Conservation (phyloP, 2,329 filamentous ascomycete species). For the Thelonectria rubi region DNA sequence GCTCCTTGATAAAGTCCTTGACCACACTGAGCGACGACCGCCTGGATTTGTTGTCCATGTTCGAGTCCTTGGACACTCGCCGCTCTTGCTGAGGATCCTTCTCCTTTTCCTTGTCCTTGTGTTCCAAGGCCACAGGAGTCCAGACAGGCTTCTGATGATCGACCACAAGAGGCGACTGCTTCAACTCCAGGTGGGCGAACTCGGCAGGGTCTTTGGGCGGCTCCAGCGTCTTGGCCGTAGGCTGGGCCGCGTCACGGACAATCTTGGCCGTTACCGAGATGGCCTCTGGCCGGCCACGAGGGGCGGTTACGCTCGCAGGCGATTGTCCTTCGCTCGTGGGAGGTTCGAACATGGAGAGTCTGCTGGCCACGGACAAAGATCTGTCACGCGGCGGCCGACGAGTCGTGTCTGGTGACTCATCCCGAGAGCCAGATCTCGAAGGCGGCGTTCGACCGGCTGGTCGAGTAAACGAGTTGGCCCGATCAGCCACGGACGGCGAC, state of each 20-base stretch:
- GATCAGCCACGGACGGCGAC: conserved; percentile 57
- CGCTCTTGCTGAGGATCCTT: conserved; percentile 57
- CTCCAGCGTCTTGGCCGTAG: conserved; percentile 53
- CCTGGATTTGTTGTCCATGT: conserved; percentile 53
- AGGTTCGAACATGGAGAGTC: conserved; percentile 64
- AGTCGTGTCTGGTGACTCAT: conserved; percentile 57
- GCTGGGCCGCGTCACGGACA: conserved; percentile 69
- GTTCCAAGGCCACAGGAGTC: conserved; percentile 42
- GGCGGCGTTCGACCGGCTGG: conserved; percentile 45
- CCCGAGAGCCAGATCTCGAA: conserved; percentile 50
- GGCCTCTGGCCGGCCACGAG: conserved; percentile 71
- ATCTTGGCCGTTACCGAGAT: conserved; percentile 91
- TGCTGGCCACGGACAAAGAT: conserved; percentile 64
- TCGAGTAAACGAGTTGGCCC: conserved; percentile 52
- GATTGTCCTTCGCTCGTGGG: conserved; percentile 34
- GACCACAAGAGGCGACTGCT: conserved; percentile 67
- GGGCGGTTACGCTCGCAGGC: conserved; percentile 40
- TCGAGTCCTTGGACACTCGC: conserved; percentile 54
- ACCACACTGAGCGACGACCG: conserved; percentile 69
- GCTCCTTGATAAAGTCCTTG: conserved; percentile 69
- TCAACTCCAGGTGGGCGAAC: conserved; percentile 60
- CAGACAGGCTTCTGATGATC: conserved; percentile 58
- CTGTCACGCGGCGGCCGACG: conserved; percentile 53
- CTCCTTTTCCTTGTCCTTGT: conserved; percentile 45
- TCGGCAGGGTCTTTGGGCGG: conserved; percentile 54